Evolutionary conservation across 2,329 filamentous ascomycete genomes (phyloP).

Genomic region (Venturia nashicola): DNA sequence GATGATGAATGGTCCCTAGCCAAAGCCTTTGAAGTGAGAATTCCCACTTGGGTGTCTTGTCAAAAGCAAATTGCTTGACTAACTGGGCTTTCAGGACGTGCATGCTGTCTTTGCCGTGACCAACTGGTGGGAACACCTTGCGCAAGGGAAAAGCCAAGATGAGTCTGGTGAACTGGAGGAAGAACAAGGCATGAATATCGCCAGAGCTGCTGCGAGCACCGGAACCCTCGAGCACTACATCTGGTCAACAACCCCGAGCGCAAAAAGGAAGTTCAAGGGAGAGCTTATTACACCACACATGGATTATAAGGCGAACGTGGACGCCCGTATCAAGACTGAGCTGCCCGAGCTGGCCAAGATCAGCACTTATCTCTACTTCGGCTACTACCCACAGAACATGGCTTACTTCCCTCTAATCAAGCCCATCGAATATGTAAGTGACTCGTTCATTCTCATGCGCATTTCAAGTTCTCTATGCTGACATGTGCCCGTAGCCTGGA

Average conservation of each 20-base stretch:
- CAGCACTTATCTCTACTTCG: conserved; percentile 19
- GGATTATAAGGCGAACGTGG: conserved; percentile 30
- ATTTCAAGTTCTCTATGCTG: not conserved
- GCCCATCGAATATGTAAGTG: conserved; percentile 16
- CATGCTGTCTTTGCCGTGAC: conserved; percentile 27
- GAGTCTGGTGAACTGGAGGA: conserved; percentile 27
- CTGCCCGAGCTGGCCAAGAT: conserved; percentile 17
- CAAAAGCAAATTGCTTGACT: not conserved
- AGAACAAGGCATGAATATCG: conserved; percentile 25
- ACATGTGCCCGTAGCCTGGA: conserved; percentile 11
- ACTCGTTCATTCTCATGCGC: conserved; percentile 1
- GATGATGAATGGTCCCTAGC: not conserved
- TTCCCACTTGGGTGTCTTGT: not conserved
- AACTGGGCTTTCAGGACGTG: conserved; percentile 11
- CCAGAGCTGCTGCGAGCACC: conserved; percentile 20
- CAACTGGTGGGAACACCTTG: conserved; percentile 28
- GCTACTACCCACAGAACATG: conserved; percentile 21
- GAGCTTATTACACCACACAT: conserved; percentile 28
- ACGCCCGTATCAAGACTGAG: conserved; percentile 28
- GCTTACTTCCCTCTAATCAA: conserved; percentile 18
- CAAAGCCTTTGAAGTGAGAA: not conserved
- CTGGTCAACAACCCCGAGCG: conserved; percentile 33
- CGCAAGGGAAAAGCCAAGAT: conserved; percentile 18
- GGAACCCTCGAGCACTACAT: conserved; percentile 31
- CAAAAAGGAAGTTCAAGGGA: conserved; percentile 20